Percentiles rank a stretch among this genome's conserved stretches.
Conservation (phyloP, 2,329 filamentous ascomycete species). For the Lachnellula suecica region DNA sequence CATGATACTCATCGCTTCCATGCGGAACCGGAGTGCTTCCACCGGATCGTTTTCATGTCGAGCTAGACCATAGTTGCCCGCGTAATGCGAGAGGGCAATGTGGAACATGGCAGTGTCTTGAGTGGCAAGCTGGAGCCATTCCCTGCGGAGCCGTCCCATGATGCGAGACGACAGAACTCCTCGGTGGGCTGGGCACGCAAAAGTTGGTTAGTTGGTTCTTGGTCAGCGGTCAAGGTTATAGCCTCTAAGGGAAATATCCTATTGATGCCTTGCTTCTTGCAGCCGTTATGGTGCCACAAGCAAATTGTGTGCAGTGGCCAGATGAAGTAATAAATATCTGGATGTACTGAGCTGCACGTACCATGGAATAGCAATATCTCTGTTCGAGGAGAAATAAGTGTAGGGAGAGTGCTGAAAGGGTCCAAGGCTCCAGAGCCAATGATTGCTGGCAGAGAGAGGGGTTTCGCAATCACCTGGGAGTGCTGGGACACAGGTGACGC, state of each 20-base stretch:
- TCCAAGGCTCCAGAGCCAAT: not conserved
- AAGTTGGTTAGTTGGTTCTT: not conserved
- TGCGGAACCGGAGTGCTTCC: slow-evolving; percentile 14
- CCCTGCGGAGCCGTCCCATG: slow-evolving; percentile 13
- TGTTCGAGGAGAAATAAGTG: not conserved
- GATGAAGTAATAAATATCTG: not conserved
- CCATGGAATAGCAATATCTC: not conserved
- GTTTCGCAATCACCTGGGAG: not conserved
- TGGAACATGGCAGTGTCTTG: slow-evolving; percentile 15
- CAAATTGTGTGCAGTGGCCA: not conserved
- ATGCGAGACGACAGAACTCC: slow-evolving; percentile 9
- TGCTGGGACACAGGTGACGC: not conserved
- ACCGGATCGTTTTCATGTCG: slow-evolving; percentile 11
- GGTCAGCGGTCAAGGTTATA: not conserved
- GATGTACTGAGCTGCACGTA: not conserved
- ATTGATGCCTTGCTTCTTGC: not conserved
- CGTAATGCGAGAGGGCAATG: slow-evolving; percentile 18
- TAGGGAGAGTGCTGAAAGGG: not conserved
- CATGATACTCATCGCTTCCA: slow-evolving; percentile 17
- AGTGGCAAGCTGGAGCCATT: slow-evolving; percentile 16
- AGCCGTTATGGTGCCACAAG: not conserved
- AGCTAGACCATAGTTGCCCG: slow-evolving; percentile 14
- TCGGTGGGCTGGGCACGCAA: not conserved
- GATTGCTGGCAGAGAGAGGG: not conserved
- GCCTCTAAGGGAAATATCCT: not conserved